Evolutionary conservation across 768 basidiomycete genomes (phyloP).

Genomic region (Ephemerocybe angulata): DNA sequence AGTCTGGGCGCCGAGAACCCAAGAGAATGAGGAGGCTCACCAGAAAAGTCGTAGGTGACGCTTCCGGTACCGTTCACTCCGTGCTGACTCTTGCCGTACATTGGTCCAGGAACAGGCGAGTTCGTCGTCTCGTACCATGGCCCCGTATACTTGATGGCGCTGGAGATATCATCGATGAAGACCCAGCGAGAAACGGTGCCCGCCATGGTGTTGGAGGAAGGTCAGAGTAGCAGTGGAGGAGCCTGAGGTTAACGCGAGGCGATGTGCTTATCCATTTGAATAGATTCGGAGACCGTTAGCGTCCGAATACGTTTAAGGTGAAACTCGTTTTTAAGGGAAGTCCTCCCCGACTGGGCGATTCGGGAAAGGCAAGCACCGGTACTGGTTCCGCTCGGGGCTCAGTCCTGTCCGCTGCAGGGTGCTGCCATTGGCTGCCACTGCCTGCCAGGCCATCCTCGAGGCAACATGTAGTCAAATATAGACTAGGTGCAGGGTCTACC

Average conservation of each 20-base stretch:
- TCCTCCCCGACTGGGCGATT: too few species aligned
- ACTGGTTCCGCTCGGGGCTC: too few species aligned
- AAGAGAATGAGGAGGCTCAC: neutral
- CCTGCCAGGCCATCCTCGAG: too few species aligned
- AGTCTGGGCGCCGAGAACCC: neutral
- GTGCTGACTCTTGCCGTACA: neutral
- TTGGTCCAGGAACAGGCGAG: neutral
- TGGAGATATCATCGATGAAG: slow-evolving; percentile 3
- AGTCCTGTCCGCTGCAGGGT: too few species aligned
- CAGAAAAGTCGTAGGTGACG: neutral
- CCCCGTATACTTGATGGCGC: neutral
- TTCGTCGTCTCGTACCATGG: neutral
- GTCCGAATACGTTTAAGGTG: too few species aligned
- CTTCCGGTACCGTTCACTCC: neutral
- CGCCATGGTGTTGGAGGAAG: neutral
- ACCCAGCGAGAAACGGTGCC: neutral
- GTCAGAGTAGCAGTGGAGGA: neutral
- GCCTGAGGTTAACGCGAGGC: neutral
- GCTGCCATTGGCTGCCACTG: too few species aligned
- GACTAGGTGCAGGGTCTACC: too few species aligned
- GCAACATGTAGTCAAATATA: too few species aligned
- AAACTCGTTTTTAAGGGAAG: too few species aligned
- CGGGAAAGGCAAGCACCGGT: too few species aligned
- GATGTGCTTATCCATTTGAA: neutral
- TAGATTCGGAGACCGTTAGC: too few species aligned